Conservation (phyloP, 2,329 filamentous ascomycete genomes). For the Aspergillus luchuensis region DNA sequence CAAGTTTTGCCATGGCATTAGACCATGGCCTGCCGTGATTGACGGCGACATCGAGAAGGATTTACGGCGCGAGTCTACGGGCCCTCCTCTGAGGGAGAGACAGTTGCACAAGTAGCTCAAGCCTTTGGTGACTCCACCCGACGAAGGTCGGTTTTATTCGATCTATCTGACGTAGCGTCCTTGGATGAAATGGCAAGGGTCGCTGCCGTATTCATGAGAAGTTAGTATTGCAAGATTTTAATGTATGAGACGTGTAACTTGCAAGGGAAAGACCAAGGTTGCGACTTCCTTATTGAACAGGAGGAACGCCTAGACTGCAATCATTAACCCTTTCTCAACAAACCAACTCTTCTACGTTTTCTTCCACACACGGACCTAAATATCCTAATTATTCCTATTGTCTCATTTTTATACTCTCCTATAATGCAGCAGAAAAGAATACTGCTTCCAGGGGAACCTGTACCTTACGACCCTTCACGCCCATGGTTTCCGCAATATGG, state of each 20-base stretch:
- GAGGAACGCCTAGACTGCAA: no score
- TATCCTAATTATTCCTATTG: no score
- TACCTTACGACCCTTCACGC: no score
- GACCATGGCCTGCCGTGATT: slow-evolving; percentile 33
- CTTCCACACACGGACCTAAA: no score
- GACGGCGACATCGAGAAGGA: slow-evolving; percentile 17
- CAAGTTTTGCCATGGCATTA: slow-evolving; percentile 42
- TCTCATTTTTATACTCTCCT: no score
- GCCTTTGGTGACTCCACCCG: slow-evolving; percentile 26
- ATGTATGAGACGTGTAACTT: background rate
- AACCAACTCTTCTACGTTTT: no score
- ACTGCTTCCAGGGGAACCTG: no score
- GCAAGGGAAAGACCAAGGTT: background rate
- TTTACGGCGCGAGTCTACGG: slow-evolving; percentile 33
- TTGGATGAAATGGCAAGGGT: slow-evolving; percentile 28
- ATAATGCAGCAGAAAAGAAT: no score
- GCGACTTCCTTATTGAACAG: no score
- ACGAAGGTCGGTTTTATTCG: slow-evolving; percentile 28
- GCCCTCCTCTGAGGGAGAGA: slow-evolving; percentile 20
- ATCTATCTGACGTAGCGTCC: slow-evolving; percentile 23
- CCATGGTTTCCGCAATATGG: no score
- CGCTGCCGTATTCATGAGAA: slow-evolving; percentile 17
- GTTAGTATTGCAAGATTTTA: background rate
- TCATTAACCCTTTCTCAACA: no score
- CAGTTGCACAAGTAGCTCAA: slow-evolving; percentile 12